Evolutionary conservation across 129 eudicot genomes (phyloP).

Genomic region (Artemisia annua): DNA sequence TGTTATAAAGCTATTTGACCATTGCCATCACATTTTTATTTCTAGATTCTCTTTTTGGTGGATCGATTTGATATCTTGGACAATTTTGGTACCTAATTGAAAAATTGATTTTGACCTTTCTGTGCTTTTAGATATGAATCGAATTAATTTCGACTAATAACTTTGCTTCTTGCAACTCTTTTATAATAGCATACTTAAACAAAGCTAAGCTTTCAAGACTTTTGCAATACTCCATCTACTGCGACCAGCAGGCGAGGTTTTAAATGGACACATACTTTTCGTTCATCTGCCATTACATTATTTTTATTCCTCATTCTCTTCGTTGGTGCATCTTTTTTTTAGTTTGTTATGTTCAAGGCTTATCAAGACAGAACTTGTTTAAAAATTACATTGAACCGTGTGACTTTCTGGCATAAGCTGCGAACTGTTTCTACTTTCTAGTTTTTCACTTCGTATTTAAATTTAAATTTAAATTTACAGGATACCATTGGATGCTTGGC

Average conservation of each 20-base stretch:
- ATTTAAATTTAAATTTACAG: conserved; percentile 38
- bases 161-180: not conserved
- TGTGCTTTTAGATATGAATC: not conserved
- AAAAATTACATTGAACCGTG: conserved; percentile 11
- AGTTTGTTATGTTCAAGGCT: not conserved
- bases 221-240: not conserved
- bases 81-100: not conserved
- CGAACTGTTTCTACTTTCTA: not conserved
- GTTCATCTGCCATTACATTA: not conserved
- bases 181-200: not conserved
- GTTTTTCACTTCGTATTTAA: not conserved
- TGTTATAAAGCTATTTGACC: not conserved
- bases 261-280: not conserved
- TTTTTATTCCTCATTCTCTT: no score
- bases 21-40: not conserved
- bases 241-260: not conserved
- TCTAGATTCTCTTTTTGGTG: not conserved
- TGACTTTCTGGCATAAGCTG: conserved; percentile 5
- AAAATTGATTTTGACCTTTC: not conserved
- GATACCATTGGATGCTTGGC: conserved; percentile 73
- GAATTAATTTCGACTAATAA: not conserved
- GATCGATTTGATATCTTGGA: not conserved
- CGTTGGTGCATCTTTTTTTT: no score
- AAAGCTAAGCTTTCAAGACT: not conserved
- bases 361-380: conserved; percentile 1